Evolutionary conservation across 768 basidiomycete species (phyloP).

Genomic region (Russula emetica): DNA sequence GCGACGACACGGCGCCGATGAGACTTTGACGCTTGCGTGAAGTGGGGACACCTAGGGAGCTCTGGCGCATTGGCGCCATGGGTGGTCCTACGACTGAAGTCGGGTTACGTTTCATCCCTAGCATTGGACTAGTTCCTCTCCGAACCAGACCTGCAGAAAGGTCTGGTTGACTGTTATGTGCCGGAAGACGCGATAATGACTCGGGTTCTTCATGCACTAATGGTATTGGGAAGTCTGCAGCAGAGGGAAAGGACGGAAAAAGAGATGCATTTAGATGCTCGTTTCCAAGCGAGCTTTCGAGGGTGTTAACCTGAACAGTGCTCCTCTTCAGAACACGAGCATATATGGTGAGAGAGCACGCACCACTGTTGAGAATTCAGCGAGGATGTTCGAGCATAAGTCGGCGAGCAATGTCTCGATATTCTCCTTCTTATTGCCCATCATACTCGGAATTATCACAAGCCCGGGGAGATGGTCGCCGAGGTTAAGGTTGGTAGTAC

Average conservation of each 20-base stretch:
- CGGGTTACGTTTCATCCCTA: slow-evolving; percentile 51
- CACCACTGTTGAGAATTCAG: slow-evolving; percentile 82
- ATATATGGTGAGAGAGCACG: slow-evolving; percentile 31
- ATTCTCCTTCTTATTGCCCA: slow-evolving; percentile 85
- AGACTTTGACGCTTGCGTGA: slow-evolving; percentile 59
- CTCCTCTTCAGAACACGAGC: neutral
- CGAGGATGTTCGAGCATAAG: slow-evolving; percentile 80
- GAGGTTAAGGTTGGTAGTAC: slow-evolving; percentile 50
- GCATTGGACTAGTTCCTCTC: slow-evolving; percentile 33
- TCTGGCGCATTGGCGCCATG: slow-evolving; percentile 44
- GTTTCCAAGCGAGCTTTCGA: slow-evolving; percentile 83
- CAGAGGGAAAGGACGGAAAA: slow-evolving; percentile 58
- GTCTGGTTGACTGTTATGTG: slow-evolving; percentile 56
- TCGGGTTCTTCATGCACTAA: slow-evolving; percentile 48
- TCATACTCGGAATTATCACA: slow-evolving; percentile 74
- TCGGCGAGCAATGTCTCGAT: slow-evolving; percentile 86
- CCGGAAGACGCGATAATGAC: slow-evolving; percentile 44
- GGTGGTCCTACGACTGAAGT: slow-evolving; percentile 39
- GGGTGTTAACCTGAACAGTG: slow-evolving; percentile 55
- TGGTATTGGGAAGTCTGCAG: slow-evolving; percentile 56
- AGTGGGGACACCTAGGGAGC: slow-evolving; percentile 43
- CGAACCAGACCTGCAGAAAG: slow-evolving; percentile 34
- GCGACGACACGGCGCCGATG: slow-evolving; percentile 67
- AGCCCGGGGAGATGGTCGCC: slow-evolving; percentile 57
- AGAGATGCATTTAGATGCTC: slow-evolving; percentile 73